Evolutionary conservation across 2,329 filamentous ascomycete species (phyloP).

Genomic region (Neofusicoccum sp.): DNA sequence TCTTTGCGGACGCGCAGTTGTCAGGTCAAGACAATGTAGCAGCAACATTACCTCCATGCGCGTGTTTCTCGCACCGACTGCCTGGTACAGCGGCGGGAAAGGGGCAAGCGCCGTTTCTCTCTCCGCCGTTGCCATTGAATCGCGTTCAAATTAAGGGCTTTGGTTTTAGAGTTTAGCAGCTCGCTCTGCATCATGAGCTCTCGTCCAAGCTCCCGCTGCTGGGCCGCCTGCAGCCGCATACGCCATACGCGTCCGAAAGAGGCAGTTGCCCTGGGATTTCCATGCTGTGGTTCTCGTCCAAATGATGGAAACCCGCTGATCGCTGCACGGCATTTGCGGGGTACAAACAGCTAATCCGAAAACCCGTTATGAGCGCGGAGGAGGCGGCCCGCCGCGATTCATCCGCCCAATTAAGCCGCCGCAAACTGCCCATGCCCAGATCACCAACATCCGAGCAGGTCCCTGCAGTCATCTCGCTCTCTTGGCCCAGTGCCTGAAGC

Average conservation of each 20-base stretch:
- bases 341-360: constrained; percentile 8
- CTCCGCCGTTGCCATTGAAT: too few relatives aligned
- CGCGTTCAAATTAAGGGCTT: too few relatives aligned
- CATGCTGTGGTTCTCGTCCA: background rate
- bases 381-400: constrained; percentile 7
- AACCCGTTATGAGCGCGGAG: background rate
- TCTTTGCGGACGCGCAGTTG: too few relatives aligned
- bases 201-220: background rate
- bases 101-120: too few relatives aligned
- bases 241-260: background rate
- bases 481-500: background rate
- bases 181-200: background rate
- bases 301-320: background rate
- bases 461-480: background rate
- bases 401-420: background rate
- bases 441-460: background rate
- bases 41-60: too few relatives aligned
- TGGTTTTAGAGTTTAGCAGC: too few relatives aligned
- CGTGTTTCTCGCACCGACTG: too few relatives aligned
- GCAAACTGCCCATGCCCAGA: background rate
- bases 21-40: too few relatives aligned
- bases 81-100: too few relatives aligned
- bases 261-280: background rate
- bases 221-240: background rate
- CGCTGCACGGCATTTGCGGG: background rate